Evolutionary conservation across 768 basidiomycete genomes (phyloP).

Genomic region (Tulasnella sp.): DNA sequence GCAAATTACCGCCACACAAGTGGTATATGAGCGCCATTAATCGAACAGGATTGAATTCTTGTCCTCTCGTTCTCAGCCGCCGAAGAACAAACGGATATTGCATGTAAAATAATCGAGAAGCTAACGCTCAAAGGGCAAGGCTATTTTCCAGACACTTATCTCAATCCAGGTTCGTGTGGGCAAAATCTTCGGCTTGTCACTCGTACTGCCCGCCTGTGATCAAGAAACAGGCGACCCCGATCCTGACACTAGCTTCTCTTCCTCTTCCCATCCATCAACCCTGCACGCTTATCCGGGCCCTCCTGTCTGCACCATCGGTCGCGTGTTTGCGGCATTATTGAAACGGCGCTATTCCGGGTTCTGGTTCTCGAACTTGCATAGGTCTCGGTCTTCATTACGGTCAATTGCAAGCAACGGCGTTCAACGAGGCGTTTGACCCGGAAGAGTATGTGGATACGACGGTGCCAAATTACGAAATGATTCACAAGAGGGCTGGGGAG

Average conservation of each 20-base stretch:
- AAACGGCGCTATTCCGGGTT: neutral
- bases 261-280: neutral
- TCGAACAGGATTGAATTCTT: neutral
- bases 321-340: conserved; percentile 19
- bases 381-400: conserved; percentile 83
- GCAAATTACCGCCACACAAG: conserved; percentile 13
- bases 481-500: conserved; percentile 59
- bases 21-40: neutral
- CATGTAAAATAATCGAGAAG: conserved; percentile 68
- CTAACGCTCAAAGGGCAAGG: conserved; percentile 62
- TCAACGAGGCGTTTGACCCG: conserved; percentile 79
- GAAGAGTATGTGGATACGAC: conserved; percentile 77
- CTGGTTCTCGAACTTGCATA: conserved; percentile 27
- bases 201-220: neutral
- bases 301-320: conserved; percentile 23
- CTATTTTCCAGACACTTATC: conserved; percentile 84
- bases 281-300: neutral
- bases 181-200: neutral
- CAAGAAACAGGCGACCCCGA: neutral
- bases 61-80: conserved; percentile 42
- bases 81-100: conserved; percentile 57
- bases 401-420: conserved; percentile 85
- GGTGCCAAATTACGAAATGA: conserved; percentile 62
- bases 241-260: neutral
- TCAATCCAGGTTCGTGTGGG: conserved; percentile 72